Evolutionary conservation across 2,329 filamentous ascomycete genomes (phyloP).

Genomic region (Ophiostoma perfectum): DNA sequence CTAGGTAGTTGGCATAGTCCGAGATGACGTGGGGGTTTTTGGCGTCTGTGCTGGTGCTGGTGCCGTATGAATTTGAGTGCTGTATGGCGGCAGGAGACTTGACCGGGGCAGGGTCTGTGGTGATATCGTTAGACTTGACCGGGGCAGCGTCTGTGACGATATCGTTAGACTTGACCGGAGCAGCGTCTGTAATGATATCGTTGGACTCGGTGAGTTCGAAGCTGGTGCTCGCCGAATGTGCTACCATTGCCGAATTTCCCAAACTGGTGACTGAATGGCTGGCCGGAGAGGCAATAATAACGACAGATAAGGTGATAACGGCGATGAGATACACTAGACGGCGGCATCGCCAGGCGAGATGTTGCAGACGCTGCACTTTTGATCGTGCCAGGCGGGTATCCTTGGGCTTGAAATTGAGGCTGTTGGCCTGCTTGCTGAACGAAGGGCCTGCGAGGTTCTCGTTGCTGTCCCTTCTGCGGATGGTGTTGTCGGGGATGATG

Average conservation of each 20-base stretch:
- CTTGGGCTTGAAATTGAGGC: neutral
- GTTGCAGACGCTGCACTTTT: neutral
- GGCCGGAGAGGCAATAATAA: too few species aligned
- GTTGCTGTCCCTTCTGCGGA: neutral
- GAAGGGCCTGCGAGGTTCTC: neutral
- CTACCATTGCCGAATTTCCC: too few species aligned
- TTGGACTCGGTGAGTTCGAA: too few species aligned
- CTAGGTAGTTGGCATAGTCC: constrained; percentile 29
- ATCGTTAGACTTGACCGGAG: too few species aligned
- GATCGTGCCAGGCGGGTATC: neutral
- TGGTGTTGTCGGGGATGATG: neutral
- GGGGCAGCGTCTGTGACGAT: too few species aligned
- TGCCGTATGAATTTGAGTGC: neutral
- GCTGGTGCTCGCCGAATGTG: too few species aligned
- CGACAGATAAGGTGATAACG: neutral
- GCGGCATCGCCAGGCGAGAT: neutral
- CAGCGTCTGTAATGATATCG: too few species aligned
- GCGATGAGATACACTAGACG: neutral
- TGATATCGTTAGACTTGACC: too few species aligned
- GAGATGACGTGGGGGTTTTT: constrained; percentile 6
- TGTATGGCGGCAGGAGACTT: neutral
- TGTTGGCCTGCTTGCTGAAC: neutral
- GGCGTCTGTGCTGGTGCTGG: neutral
- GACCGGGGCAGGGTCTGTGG: neutral
- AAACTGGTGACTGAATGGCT: too few species aligned